Evolutionary conservation across 805 yeast species (phyloP), one percentile per base, ranked within the genome.

Genomic region (Clavispora vitiphila): DNA sequence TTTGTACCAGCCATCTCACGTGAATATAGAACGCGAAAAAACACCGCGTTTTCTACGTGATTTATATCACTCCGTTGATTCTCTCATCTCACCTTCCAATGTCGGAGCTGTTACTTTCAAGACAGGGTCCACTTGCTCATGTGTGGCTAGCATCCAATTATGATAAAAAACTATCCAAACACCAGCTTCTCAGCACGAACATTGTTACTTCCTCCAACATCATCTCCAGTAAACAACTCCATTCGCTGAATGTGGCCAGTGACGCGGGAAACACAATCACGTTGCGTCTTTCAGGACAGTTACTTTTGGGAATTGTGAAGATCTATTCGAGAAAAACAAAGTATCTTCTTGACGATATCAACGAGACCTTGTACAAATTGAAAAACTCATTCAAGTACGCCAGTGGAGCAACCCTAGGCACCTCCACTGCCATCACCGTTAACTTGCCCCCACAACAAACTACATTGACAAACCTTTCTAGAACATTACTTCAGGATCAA

Each of bases 91-190:
- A 6, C 20, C 12, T 16, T 15, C 9, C 30, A 2, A 25, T 49
- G 50, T 41, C 51, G 6, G 49, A 44, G n/a, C 44, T 44, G 21
- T 41, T 50, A 42, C 49, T 81, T 16, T 71, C 86, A 2, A 81
- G 78, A 46, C 81, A 81, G 56, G 95, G 96, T 2, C 96, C 96
- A 1, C 68, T 89, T 46, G 95, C 95, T 2, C 86, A 83, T 49
- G 89, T 88, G 8, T 89, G 96, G 96, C 71, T 89, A 36, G 96
- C 96, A 8, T 91, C 96, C 16, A 89, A 86, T 57, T 74, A 89
- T 63, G 95, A 89, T 52, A 78, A 80, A 53, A 83, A 81, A 50
- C 74, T 86, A 25, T 74, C 89, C 34, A 83, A 83, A 53, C 78
- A 77, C 40, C 91, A 86, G 56, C 69, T 83, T 35, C 67, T 87